Conservation (phyloP, 805 yeast genomes). For the Candida palmyrensis region DNA sequence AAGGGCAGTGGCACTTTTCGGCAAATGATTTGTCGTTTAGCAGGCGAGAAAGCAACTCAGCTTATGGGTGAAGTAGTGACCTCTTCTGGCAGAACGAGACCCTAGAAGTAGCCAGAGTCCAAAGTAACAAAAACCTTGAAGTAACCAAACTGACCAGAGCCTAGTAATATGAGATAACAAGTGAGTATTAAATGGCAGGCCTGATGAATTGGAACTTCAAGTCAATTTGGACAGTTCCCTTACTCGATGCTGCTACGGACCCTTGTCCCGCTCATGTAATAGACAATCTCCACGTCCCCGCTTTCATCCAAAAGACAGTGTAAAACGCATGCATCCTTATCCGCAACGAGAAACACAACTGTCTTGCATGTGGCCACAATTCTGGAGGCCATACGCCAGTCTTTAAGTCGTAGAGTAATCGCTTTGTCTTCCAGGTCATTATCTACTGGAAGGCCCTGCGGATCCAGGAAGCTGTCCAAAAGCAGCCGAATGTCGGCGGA, state of each 20-base stretch:
- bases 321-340: constrained; percentile 54
- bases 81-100: no score
- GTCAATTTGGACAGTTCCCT: no score
- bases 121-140: no score
- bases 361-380: constrained; percentile 59
- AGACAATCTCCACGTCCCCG: constrained; percentile 60
- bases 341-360: constrained; percentile 53
- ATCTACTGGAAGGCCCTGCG: constrained; percentile 7
- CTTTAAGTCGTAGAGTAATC: constrained; percentile 50
- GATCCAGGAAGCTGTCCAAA: neutral
- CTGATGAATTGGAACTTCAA: no score
- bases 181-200: no score
- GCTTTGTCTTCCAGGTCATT: constrained; percentile 30
- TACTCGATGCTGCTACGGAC: neutral
- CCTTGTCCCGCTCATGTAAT: constrained; percentile 45
- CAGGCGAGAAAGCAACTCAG: no score
- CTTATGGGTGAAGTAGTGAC: no score
- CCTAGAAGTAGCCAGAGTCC: no score
- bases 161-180: no score
- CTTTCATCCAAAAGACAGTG: constrained; percentile 64
- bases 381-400: constrained; percentile 64
- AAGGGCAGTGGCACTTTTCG: no score
- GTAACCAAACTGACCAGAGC: no score
- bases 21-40: no score
- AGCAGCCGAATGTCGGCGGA: neutral